Evolutionary conservation across 2,329 filamentous ascomycete genomes (phyloP), one percentile per base, ranked within the genome.

Genomic region (Pestalotiopsis sp.): DNA sequence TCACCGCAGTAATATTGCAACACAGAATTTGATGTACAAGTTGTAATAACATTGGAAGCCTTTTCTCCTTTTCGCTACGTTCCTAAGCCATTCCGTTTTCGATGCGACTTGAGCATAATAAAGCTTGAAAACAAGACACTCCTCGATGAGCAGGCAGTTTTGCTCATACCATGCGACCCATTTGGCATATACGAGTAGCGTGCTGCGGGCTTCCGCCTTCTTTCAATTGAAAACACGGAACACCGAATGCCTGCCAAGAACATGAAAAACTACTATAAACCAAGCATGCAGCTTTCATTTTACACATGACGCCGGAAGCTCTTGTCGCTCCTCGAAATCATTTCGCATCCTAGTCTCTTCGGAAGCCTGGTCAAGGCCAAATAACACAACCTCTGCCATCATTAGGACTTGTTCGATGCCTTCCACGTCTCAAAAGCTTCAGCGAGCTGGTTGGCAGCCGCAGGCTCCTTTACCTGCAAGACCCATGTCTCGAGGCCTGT

Each of bases 401-500:
- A n/a, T n/a, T n/a, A 23, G 31, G 23, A 66, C 78, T 89, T 89
- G 74, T 89, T 89, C 68, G 85, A 83, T 68, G 80, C 78, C 80
- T 90, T 90, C 74, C 88, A 78, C 71, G 83, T 80, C 78, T 89
- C 86, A 75, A 89, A 70, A 2, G 80, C 81, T 17, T 78, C 78
- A 1, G 86, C 85, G 56, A 90, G 74, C 45, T 87, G 85, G 71
- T 85, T 83, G 2, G 90, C 85, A 58, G 78, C 78, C 38, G 82
- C 81, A 14, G 78, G 75, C 59, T 82, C 90, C 82, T 92, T 93
- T 62, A 93, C 88, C 76, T 91, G 89, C 17, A 94, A 79, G 76
- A 91, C 87, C 90, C 91, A 95, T 4, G 89, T 89, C 79, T 92
- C 90, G 36, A 92, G 79, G 0, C 85, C 85, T 60, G 84, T 84